phyloP scores from a whole-genome alignment of 352 stramenopile species.

The Phytophthora chlamydospora region DNA sequence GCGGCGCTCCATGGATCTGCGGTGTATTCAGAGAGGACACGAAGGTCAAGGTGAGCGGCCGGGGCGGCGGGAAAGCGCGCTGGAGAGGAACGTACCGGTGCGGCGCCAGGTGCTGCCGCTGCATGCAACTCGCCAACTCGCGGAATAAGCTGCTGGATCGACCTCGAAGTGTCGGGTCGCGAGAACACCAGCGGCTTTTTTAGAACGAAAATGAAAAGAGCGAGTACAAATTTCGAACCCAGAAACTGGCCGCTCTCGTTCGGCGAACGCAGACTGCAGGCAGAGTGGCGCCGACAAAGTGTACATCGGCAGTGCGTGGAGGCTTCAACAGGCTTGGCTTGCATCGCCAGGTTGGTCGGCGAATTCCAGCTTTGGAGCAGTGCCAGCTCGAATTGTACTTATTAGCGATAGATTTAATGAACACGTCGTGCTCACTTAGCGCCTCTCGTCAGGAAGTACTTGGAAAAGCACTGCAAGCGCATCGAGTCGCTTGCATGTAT shows the following conservation, averaged over 20 bases:
- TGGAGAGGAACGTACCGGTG: constrained; percentile 20
- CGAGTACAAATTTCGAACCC: constrained; percentile 3
- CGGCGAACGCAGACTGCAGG: too few relatives aligned
- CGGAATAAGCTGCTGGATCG: constrained; percentile 24
- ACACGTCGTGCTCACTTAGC: too few relatives aligned
- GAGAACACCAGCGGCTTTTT: constrained; percentile 15
- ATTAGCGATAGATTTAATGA: too few relatives aligned
- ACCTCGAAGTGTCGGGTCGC: constrained; percentile 8
- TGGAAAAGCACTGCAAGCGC: too few relatives aligned
- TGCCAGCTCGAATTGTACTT: too few relatives aligned
- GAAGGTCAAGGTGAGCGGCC: constrained; percentile 1
- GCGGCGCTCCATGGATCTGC: constrained; percentile 16
- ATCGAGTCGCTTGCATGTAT: too few relatives aligned
- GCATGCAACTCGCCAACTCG: constrained; percentile 16
- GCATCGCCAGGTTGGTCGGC: too few relatives aligned
- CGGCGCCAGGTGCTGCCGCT: constrained; percentile 13
- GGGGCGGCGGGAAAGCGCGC: background rate
- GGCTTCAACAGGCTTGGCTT: too few relatives aligned
- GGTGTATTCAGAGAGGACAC: constrained; percentile 7
- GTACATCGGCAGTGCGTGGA: background rate
- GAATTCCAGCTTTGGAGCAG: too few relatives aligned
- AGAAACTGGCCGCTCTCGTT: constrained; percentile 10
- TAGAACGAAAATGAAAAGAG: constrained; percentile 22
- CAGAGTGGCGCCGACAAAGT: too few relatives aligned
- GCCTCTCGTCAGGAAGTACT: too few relatives aligned